Evolutionary conservation across 2,329 filamentous ascomycete genomes (phyloP), one percentile per base, ranked within the genome.

Genomic region (Aspergillus sp.): DNA sequence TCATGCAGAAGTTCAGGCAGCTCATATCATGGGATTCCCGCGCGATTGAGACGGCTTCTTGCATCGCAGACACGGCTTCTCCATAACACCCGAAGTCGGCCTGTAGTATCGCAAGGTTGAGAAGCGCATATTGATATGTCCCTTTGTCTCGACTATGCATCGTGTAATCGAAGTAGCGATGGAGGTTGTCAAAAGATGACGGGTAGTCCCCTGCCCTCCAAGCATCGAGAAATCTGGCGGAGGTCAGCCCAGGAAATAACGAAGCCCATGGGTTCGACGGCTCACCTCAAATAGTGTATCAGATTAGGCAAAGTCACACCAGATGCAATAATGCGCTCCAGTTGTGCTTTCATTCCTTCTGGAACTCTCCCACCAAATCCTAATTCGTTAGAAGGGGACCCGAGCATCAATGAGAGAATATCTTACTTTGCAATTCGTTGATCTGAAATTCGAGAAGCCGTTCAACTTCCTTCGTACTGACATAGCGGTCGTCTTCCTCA

Each of bases 91-190:
- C 93, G 78, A 98, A 98, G 72, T 98, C 95, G 15, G 93, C 91
- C 70, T 99, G 93, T 4, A 98, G 83, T 34, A 97, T 91, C 3
- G 93, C 93, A 58, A 97, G 83, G 69, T 97, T 97, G 70, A 99
- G 87, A 13, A 98, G 79, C 0, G 95, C 95, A 70, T 97, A 96
- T 70, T 98, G 95, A 69, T 99, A 98, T 67, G 93, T 93, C 5
- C 89, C 84, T 22, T 90, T 87, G 67, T 96, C 90, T 59, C 87
- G 81, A 64, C 87, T 89, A 67, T 95, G 89, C 86, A 96, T 92
- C 1, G 93, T 95, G 74, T 96, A 97, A 73, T 99, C 95, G 68
- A 97, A 99, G 73, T 97, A 99, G 51, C 91, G 88, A 73, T 98
- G 93, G 19, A 99, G 81, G 64, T 88, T 88, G 68, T 99, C 93